phyloP scores from a whole-genome alignment of 1,139 yeast genomes.

The Scheffersomyces segobiensis region DNA sequence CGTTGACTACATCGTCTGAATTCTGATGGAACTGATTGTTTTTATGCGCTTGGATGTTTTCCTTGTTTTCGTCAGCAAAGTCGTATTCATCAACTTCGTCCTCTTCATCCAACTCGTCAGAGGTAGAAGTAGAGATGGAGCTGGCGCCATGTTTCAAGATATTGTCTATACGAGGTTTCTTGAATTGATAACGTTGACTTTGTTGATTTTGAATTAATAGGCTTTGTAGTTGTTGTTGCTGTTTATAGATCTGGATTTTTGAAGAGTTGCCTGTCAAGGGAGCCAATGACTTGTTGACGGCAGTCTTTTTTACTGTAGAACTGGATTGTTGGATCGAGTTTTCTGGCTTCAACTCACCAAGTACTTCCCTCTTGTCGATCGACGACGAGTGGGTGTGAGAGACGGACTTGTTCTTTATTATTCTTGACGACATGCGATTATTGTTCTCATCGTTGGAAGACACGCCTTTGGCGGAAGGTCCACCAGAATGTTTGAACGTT shows the following conservation, averaged over 20 bases:
- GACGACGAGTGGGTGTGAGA: not conserved
- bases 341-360: constrained; percentile 23
- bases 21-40: constrained; percentile 8
- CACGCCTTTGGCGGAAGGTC: not conserved
- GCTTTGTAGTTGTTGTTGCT: constrained; percentile 5
- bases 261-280: constrained; percentile 10
- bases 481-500: not conserved
- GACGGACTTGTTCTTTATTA: not conserved
- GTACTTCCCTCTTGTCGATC: constrained; percentile 24
- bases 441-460: not conserved
- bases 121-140: not conserved
- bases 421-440: not conserved
- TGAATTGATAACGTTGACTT: constrained; percentile 18
- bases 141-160: constrained; percentile 4
- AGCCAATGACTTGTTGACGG: not conserved
- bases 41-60: constrained; percentile 4
- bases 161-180: constrained; percentile 24
- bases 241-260: constrained; percentile 24
- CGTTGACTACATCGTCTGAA: constrained; percentile 10
- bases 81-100: constrained; percentile 13
- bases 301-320: constrained; percentile 2
- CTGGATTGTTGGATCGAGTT: constrained; percentile 1
- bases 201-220: constrained; percentile 1
- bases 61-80: constrained; percentile 9
- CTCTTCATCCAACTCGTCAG: constrained; percentile 3